Percentiles rank a stretch among this genome's conserved stretches.
Evolutionary conservation across 2,329 filamentous ascomycete species (phyloP).

Genomic region (Drechslerella coelobrocha): DNA sequence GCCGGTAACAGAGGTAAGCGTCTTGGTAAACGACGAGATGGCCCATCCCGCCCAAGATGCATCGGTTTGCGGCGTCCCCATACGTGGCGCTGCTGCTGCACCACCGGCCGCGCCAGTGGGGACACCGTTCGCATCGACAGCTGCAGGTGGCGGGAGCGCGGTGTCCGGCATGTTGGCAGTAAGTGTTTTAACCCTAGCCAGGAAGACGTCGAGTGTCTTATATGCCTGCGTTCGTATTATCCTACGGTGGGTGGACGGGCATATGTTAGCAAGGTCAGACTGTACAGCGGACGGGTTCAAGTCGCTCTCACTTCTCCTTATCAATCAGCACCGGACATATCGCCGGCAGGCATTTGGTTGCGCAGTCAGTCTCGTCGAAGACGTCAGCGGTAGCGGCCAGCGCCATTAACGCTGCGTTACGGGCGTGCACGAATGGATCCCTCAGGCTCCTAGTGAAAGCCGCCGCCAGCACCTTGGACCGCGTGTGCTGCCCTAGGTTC

Average conservation of each 20-base stretch:
- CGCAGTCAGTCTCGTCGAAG: conserved; percentile 89
- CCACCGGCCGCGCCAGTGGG: conserved; percentile 61
- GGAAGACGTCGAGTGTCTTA: conserved; percentile 85
- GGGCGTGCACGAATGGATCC: conserved; percentile 92
- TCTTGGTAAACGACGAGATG: conserved; percentile 98
- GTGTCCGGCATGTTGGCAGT: conserved; percentile 80
- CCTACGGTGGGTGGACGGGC: too few relatives aligned
- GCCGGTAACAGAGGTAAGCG: conserved; percentile 80
- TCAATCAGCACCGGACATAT: conserved; percentile 86
- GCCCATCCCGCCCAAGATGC: conserved; percentile 93
- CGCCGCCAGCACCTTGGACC: conserved; percentile 88
- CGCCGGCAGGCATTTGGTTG: conserved; percentile 79
- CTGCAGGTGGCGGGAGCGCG: conserved; percentile 68
- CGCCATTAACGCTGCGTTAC: conserved; percentile 86
- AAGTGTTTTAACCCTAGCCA: conserved; percentile 81
- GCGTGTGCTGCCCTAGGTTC: conserved; percentile 77
- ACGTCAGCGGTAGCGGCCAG: conserved; percentile 82
- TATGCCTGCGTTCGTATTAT: conserved; percentile 87
- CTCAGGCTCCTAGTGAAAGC: conserved; percentile 88
- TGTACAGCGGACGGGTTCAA: background rate
- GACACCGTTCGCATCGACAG: conserved; percentile 57
- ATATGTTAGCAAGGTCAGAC: background rate
- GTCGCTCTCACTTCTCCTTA: conserved; percentile 75
- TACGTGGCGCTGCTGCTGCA: conserved; percentile 68
- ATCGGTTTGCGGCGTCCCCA: conserved; percentile 77